Evolutionary conservation across 148 eudicot species (phyloP), one percentile per base, ranked within the genome.

Genomic region (Amaranthus cruentus): DNA sequence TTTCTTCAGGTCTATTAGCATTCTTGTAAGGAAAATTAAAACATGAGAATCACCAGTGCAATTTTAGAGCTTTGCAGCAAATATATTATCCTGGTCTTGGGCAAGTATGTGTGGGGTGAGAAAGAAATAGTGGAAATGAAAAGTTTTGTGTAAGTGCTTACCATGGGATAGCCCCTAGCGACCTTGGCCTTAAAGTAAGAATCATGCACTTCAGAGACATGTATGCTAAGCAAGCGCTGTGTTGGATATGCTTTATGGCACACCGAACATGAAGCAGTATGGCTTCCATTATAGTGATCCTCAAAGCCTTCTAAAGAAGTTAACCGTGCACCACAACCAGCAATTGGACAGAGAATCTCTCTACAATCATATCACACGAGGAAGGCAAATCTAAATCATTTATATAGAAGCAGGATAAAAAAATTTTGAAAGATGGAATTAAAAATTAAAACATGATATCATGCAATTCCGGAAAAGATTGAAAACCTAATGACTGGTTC

Each of bases 121-220:
- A 28, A 28, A 28, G 1, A 43, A 38, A 44, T 14, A 61, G 55
- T 15, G 54, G 44, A 66, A 49, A 61, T 28, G 55, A 2, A n/a
- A 48, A 68, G 56, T 4, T 1, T 43, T 9, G 3, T 9, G 38
- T 9, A 0, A 15, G 5, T 50, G 62, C 80, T 63, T 79, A 95
- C 98, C 98, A 90, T 85, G 55, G 89, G 73, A 83, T 47, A 87
- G 54, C 97, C 98, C 71, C 96, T 87, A 3, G 98, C 93, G 70
- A 85, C 98, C 84, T 95, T 95, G 72, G 98, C 96, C 80, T 91
- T 90, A 70, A 95, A 91, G 84, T 91, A 95, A 52, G 97, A 95
- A 79, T 90, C 98, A 66, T 95, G 98, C 49, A 76, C 87, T 85
- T 95, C 98, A 74, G 98, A 90, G 13, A 95, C 90, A 70, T 95